phyloP scores from a whole-genome alignment of 345 rosid species.

The Acer negundo region DNA sequence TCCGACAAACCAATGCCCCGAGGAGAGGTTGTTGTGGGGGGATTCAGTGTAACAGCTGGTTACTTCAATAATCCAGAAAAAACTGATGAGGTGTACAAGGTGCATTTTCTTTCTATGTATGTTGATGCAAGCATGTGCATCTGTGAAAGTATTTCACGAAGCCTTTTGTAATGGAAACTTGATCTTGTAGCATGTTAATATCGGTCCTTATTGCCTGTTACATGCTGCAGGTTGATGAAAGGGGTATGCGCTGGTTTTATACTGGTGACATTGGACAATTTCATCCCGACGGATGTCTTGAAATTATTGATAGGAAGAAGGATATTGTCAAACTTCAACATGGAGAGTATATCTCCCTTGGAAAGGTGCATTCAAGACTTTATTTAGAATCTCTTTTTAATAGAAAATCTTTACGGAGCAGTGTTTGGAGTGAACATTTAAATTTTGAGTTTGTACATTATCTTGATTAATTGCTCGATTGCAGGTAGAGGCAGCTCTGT shows the following conservation, averaged over 20 bases:
- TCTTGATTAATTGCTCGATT: slow-evolving; percentile 12
- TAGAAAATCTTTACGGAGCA: neutral
- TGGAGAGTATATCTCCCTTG: slow-evolving; percentile 87
- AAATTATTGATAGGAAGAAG: slow-evolving; percentile 89
- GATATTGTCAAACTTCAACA: slow-evolving; percentile 96
- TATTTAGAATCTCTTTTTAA: neutral
- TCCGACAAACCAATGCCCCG: slow-evolving; percentile 90
- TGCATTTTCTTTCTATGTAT: slow-evolving; percentile 19
- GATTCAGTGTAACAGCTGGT: slow-evolving; percentile 74
- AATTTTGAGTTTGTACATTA: neutral
- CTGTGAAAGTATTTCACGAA: neutral
- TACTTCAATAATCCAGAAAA: slow-evolving; percentile 78
- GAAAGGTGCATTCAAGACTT: slow-evolving; percentile 56
- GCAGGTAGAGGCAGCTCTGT: slow-evolving; percentile 83
- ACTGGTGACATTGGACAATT: slow-evolving; percentile 84
- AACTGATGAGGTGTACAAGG: slow-evolving; percentile 84
- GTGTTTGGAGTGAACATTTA: neutral
- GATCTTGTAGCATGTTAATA: neutral
- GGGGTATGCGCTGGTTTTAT: slow-evolving; percentile 83
- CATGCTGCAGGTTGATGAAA: slow-evolving; percentile 73
- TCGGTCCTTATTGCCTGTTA: neutral
- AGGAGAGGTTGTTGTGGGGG: slow-evolving; percentile 91
- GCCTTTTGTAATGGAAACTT: neutral
- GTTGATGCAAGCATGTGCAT: neutral
- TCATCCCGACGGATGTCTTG: slow-evolving; percentile 92